Base-by-base conservation (phyloP, 2,329 filamentous ascomycete genomes). In the Westerdykella ornata region DNA sequence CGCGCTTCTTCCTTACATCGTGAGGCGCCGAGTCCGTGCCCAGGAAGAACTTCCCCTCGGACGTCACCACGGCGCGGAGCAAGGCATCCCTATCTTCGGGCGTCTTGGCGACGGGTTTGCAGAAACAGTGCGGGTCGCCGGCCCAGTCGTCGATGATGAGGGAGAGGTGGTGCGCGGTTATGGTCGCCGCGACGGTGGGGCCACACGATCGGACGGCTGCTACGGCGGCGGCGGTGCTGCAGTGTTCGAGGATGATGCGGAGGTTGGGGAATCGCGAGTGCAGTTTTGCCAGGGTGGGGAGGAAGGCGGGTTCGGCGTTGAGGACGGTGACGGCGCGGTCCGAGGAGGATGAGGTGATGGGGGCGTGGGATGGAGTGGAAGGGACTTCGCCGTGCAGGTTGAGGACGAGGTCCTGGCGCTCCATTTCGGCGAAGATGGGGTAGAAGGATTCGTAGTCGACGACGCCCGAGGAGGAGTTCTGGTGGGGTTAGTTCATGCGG, bases 321-420 rank as follows among this genome's bases (percentile, higher is more conserved):
- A 87, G 69, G 34, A 68, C 62, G 12, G 65, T 67, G 47, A 68
- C 62, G 13, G 60, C 60, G 4, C 41, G 43, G 33, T n/a, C 38
- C 30, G 13, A 44, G 14, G 51, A 44, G 1, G 45, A 12, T 7
- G 30, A 15, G 5, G 30, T 33, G 7, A 8, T 33, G 14, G 34
- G 48, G 1, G 53, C 49, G 38, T 52, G 43, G 8, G 54, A 29
- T 0, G 65, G 63, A 49, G 72, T 72, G 1, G 74, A 74, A 0
- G 81, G 82, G n/a, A 83, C 79, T 68, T 96, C 90, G 51, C 89
- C 90, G 63, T 97, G 89, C n/a, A 97, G 72, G 68, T 96, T 96
- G 32, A 94, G 75, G n/a, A 94, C 77, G 61, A 95, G 73, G 51
- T 82, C 81, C 51, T 88, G 79, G 45, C 81, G 71, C 62, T 95